Percentiles rank a stretch among this genome's conserved stretches.
phyloP scores from a whole-genome alignment of 2,329 filamentous ascomycete species.

The Lomentospora prolificans region DNA sequence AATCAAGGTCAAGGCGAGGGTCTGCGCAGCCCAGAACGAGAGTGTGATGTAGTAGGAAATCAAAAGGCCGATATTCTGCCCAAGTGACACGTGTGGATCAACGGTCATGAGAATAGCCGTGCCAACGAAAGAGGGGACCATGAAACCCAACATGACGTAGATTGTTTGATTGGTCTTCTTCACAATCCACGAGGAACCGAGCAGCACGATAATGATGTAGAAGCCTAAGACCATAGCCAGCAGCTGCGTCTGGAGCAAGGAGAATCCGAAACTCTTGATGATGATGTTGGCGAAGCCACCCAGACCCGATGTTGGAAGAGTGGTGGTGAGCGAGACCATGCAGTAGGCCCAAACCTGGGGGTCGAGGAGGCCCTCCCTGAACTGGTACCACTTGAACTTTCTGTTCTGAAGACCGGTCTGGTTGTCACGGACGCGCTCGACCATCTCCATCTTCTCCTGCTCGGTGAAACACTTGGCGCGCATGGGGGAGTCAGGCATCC shows the following conservation, averaged over 20 bases:
- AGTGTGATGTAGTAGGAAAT: constrained; percentile 68
- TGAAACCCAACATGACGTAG: constrained; percentile 25
- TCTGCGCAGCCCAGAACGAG: constrained; percentile 68
- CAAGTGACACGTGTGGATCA: constrained; percentile 38
- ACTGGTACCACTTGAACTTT: constrained; percentile 34
- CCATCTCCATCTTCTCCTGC: constrained; percentile 53
- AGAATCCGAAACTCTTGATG: constrained; percentile 60
- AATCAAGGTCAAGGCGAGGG: constrained; percentile 56
- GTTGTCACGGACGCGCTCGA: constrained; percentile 50
- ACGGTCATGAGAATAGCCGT: constrained; percentile 65
- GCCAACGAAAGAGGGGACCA: constrained; percentile 47
- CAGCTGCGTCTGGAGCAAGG: constrained; percentile 57
- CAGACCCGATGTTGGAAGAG: constrained; percentile 61
- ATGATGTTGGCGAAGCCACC: constrained; percentile 68
- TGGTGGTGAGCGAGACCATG: constrained; percentile 59
- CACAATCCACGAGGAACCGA: constrained; percentile 57
- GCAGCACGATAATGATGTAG: constrained; percentile 62
- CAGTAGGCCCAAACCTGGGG: constrained; percentile 58
- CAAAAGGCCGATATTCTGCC: constrained; percentile 56
- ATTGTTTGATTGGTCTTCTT: constrained; percentile 62
- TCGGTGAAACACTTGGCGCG: constrained; percentile 59
- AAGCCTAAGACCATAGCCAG: constrained; percentile 66
- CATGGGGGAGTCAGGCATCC: constrained; percentile 63
- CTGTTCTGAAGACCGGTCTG: constrained; percentile 53
- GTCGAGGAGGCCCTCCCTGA: constrained; percentile 45